Conservation (phyloP, 2,329 filamentous ascomycete species). For the Exophiala bonariae region DNA sequence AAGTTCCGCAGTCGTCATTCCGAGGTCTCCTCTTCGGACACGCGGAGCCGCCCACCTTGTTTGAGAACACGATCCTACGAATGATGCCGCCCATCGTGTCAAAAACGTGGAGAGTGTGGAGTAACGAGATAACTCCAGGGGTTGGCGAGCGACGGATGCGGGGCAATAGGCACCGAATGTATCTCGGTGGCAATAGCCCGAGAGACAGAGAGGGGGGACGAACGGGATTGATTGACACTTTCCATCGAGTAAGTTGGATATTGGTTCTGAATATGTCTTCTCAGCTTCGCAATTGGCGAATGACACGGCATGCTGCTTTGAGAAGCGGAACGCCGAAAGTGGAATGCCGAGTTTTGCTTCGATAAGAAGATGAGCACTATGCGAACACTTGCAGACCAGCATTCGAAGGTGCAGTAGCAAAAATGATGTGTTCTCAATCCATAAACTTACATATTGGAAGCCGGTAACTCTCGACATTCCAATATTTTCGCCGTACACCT, state of each 20-base stretch:
- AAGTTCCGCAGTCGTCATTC: conserved; percentile 1
- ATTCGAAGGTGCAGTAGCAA: too few species aligned
- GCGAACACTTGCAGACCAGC: too few species aligned
- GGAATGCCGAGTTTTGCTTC: too few species aligned
- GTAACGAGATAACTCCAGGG: conserved; percentile 9
- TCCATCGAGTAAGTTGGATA: not conserved
- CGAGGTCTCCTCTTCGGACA: conserved; percentile 20
- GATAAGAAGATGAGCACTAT: too few species aligned
- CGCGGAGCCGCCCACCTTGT: conserved; percentile 10
- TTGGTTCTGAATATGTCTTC: not conserved
- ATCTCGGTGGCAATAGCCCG: conserved; percentile 14
- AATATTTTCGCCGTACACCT: conserved; percentile 84
- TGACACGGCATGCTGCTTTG: too few species aligned
- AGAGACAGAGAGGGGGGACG: too few species aligned
- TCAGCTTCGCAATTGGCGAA: too few species aligned
- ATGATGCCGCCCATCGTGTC: too few species aligned
- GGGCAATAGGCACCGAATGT: conserved; percentile 14
- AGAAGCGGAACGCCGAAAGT: too few species aligned
- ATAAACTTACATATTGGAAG: conserved; percentile 38
- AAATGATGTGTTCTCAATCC: conserved; percentile 19
- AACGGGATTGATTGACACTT: too few species aligned
- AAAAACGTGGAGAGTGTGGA: conserved; percentile 6
- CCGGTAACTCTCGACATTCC: conserved; percentile 68
- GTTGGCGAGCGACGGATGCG: conserved; percentile 3
- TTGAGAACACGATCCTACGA: not conserved